Conservation (phyloP, 805 yeast species). For the Saturnispora diversa region DNA sequence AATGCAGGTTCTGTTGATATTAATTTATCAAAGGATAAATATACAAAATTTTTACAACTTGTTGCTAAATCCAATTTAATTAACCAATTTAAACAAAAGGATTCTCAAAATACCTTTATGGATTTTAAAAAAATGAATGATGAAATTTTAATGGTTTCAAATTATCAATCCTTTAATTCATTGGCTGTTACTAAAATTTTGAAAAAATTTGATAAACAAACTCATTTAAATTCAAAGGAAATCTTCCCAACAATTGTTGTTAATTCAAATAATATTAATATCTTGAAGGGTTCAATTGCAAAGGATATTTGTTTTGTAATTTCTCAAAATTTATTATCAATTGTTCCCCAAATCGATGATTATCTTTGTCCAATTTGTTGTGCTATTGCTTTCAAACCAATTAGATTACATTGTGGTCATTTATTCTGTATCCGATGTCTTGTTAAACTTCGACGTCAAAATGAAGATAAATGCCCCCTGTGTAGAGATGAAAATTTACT, state of each 20-base stretch:
- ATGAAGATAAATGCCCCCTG: conserved; percentile 57
- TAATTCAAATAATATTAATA: conserved; percentile 16
- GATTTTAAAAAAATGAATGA: conserved; percentile 47
- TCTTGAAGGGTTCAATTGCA: conserved; percentile 35
- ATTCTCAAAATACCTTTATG: conserved; percentile 37
- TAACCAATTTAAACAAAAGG: conserved; percentile 38
- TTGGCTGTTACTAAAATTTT: conserved; percentile 60
- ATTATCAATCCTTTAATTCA: conserved; percentile 54
- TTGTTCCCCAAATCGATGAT: conserved; percentile 70
- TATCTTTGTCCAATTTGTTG: conserved; percentile 69
- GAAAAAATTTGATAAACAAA: conserved; percentile 70
- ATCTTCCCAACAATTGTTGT: conserved; percentile 34
- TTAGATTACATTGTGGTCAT: conserved; percentile 55
- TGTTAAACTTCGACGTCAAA: conserved; percentile 55
- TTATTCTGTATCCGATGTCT: conserved; percentile 67
- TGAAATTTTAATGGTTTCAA: conserved; percentile 46
- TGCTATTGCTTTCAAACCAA: conserved; percentile 65
- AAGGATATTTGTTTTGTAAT: conserved; percentile 49
- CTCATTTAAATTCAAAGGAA: conserved; percentile 42
- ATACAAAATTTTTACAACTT: conserved; percentile 33
- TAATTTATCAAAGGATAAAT: conserved; percentile 38
- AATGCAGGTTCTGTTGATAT: conserved; percentile 37
- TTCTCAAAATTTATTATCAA: conserved; percentile 42
- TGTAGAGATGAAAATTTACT: conserved; percentile 51
- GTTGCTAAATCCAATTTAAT: conserved; percentile 33